Evolutionary conservation across 768 basidiomycete species (phyloP).

Genomic region (Pholiota microspora): DNA sequence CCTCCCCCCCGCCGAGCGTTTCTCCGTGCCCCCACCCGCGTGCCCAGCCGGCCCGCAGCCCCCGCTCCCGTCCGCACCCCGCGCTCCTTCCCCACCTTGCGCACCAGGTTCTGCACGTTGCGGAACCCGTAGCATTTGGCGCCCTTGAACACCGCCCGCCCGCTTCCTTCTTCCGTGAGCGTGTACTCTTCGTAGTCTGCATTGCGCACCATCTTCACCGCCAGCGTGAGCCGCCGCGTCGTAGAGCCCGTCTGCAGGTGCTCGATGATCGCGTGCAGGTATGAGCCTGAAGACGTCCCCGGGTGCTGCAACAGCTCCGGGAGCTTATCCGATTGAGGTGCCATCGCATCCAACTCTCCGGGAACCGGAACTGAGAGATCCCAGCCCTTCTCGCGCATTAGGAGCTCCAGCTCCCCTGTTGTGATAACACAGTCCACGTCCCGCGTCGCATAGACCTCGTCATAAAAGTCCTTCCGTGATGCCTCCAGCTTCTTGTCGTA

Average conservation of each 20-base stretch:
- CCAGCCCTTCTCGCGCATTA: constrained; percentile 82
- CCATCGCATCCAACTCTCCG: constrained; percentile 38
- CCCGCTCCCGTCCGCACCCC: constrained; percentile 65
- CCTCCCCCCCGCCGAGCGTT: constrained; percentile 22
- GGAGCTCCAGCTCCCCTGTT: constrained; percentile 87
- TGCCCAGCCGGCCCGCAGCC: constrained; percentile 32
- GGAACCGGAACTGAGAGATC: constrained; percentile 61
- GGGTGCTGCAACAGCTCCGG: constrained; percentile 77
- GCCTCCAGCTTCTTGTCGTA: constrained; percentile 99
- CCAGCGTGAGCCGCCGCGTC: constrained; percentile 47
- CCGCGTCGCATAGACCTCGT: constrained; percentile 74
- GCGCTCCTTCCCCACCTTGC: constrained; percentile 85
- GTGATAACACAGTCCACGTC: constrained; percentile 98
- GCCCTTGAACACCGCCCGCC: constrained; percentile 80
- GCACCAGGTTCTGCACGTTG: constrained; percentile 94
- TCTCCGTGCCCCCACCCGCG: constrained; percentile 23
- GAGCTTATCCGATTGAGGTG: constrained; percentile 27
- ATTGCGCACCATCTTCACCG: constrained; percentile 60
- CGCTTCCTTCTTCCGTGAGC: constrained; percentile 39
- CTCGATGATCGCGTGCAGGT: constrained; percentile 76
- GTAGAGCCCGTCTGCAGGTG: constrained; percentile 43
- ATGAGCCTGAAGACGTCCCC: constrained; percentile 91
- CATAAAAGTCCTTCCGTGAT: constrained; percentile 90
- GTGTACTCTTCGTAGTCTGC: constrained; percentile 78
- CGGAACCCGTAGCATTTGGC: constrained; percentile 97